A percentile compares a stretch with the other conserved stretches of the same genome.
These are phyloP conservation scores for Rubia yunnanensis DNA, from an alignment of 257 asterid species.

Conservation along the genomic window DNA sequence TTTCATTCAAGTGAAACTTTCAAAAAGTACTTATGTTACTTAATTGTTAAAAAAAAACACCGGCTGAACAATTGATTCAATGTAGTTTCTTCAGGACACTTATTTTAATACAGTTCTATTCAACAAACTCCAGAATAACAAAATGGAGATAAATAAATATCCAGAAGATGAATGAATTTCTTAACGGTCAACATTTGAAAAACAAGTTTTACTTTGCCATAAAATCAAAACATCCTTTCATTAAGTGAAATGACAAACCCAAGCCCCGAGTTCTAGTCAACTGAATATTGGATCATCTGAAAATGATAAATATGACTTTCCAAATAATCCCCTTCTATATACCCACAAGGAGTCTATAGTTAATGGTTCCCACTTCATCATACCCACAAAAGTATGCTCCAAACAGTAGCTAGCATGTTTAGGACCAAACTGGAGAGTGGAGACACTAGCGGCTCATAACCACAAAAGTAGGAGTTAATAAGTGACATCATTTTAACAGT, in stretches of 20 bases:
- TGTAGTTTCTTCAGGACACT: neutral
- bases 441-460: neutral
- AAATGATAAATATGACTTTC: neutral
- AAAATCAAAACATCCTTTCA: neutral
- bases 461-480: neutral
- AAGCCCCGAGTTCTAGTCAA: neutral
- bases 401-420: neutral
- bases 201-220: neutral
- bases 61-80: neutral
- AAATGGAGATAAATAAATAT: neutral
- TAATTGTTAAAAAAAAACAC: neutral
- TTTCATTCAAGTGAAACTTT: slow-evolving; percentile 6
- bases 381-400: neutral
- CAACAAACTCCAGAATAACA: neutral
- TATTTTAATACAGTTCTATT: neutral
- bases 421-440: neutral
- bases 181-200: neutral
- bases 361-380: neutral
- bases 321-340: neutral
- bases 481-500: neutral
- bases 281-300: neutral
- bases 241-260: neutral
- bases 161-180: neutral
- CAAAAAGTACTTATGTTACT: neutral
- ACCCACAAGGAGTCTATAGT: too few species aligned